Base-by-base conservation (phyloP, 2,329 filamentous ascomycete species). In the Xylaria sp. region DNA sequence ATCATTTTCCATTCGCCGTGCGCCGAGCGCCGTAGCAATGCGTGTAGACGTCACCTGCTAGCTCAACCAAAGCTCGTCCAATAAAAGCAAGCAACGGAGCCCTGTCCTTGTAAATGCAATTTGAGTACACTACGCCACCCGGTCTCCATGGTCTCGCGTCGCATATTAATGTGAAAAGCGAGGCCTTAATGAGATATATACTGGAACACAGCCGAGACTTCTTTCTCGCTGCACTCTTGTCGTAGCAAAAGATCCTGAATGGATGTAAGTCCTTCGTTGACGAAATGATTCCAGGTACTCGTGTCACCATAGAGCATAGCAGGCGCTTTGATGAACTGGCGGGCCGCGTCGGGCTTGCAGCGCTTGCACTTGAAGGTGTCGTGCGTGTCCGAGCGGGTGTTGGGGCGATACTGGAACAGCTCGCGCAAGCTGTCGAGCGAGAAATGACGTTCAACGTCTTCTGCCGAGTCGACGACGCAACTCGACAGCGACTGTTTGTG, bases 321-420 rank as follows among this genome's bases (percentile, higher is more conserved):
- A 3, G 91, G 91, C 1, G 94, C 92, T 76, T 97, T 98, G 72
- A 97, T 86, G 65, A 85, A 86, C 77, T 99, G 95, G 63, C 85
- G 62, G 11, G 64, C 89, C 0, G 94, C 94, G 70, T 96, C 92
- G 1, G 91, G 89, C 71, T 90, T 91, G 76, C 95, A 99, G 40
- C 95, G 84, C 80, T 97, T 97, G 77, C 95, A 99, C 79, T 97
- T 98, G 84, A 99, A 98, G 0, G 94, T 98, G 73, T 98, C 95
- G 75, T 99, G 95, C 0, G 95, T 99, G 72, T 99, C 96, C 70
- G 92, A 96, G 15, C 82, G 89, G 0, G 95, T 99, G 47, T 89
- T 86, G 0, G 88, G 84, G 54, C 92, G 88, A 77, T 96, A 98
- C 77, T 97, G 92, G 81, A 99, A 99, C 27, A 99, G 81, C 76